Evolutionary conservation across 306 rosid genomes (phyloP).

Genomic region (Cyclanthera cordifolia): DNA sequence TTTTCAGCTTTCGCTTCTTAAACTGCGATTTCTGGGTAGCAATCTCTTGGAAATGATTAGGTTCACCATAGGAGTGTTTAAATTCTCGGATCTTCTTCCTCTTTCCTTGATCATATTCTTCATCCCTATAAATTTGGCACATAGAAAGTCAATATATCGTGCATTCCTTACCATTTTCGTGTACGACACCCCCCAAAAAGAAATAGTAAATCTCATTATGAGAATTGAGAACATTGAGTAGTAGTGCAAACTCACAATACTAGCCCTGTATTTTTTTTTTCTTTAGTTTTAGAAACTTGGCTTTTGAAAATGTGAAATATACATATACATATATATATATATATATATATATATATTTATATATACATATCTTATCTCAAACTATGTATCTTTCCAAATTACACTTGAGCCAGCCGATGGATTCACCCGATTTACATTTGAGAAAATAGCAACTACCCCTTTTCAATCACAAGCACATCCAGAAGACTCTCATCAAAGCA

Average conservation of each 20-base stretch:
- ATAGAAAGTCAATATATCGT: neutral
- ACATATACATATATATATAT: too few relatives aligned
- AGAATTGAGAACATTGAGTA: neutral
- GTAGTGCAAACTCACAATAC: neutral
- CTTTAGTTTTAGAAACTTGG: too few relatives aligned
- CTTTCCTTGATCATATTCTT: conserved; percentile 76
- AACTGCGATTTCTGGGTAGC: conserved; percentile 34
- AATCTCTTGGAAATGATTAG: conserved; percentile 65
- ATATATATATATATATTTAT: too few relatives aligned
- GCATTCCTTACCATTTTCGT: neutral
- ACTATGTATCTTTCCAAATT: too few relatives aligned
- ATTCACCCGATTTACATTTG: too few relatives aligned
- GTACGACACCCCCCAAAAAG: neutral
- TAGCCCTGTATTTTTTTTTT: too few relatives aligned
- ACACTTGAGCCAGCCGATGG: too few relatives aligned
- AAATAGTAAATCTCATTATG: neutral
- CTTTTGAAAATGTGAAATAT: too few relatives aligned
- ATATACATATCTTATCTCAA: too few relatives aligned
- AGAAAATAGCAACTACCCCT: too few relatives aligned
- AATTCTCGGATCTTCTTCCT: conserved; percentile 56
- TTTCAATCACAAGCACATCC: too few relatives aligned
- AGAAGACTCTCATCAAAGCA: too few relatives aligned
- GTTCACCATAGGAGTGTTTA: conserved; percentile 40
- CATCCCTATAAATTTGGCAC: conserved; percentile 48
- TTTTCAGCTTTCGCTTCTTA: conserved; percentile 42